Base-by-base conservation (phyloP, 202 grass and related monocot genomes). In the Saccharum hybrid region DNA sequence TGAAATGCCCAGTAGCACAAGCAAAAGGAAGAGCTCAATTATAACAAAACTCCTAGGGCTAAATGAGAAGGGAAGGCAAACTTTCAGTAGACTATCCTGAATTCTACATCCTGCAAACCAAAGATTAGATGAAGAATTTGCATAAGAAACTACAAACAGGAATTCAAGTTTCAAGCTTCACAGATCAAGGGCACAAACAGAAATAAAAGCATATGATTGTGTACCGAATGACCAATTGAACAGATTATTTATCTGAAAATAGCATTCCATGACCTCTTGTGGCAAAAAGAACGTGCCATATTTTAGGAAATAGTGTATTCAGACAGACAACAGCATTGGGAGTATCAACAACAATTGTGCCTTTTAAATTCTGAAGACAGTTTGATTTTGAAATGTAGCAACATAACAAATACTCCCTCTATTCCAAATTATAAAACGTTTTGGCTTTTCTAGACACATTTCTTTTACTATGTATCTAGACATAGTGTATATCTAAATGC, bases 161-260 rank as follows among this genome's bases (percentile, higher is more conserved):
- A 68, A 82, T 82, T 62, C 52, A 18, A 80, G 18, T 7, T 1
- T 9, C 22, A 63, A 62, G 16, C 16, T 48, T 80, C 37, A 54
- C 28, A 28, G 11, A 72, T 60, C 9, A 48, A 48, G 45, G 45
- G 45, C 13, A 82, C 10, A 46, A 43, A 56, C 5, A 22, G 30
- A 57, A 38, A 26, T 51, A 39, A 56, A 16, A 39, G 13, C 36
- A 8, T 4, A 5, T 28, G 13, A 33, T 68, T 67, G 28, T 42
- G 28, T 68, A 80, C 45, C 11, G 7, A 34, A 10, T 62, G 10
- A 33, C 54, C 54, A 61, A 61, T 22, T 60, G 23, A 81, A 70
- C 34, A 70, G 4, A 34, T 57, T 41, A 69, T 31, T 40, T 41
- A 30, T 81, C 65, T 59, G 46, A 49, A 49, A 49, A 16, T 49